Evolutionary conservation across 139 green algal species (phyloP).

Genomic region (Nannochloris sp.): DNA sequence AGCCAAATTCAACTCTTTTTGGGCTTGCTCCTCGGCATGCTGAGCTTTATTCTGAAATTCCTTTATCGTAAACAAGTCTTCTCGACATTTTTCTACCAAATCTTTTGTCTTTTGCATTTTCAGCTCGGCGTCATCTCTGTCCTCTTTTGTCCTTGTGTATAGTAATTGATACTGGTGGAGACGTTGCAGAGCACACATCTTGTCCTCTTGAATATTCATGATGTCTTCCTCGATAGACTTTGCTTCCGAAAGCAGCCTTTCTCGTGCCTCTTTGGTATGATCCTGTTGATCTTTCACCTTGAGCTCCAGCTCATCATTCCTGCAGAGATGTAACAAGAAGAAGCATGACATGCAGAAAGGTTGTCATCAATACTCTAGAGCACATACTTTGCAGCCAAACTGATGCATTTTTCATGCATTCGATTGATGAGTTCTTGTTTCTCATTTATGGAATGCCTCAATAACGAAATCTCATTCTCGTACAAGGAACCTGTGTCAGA

Average conservation of each 20-base stretch:
- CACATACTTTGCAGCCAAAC: no score
- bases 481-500: neutral
- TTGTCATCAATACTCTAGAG: no score
- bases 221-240: slow-evolving; percentile 54
- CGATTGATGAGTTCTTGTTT: neutral
- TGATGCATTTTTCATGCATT: neutral
- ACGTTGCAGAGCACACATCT: slow-evolving; percentile 15
- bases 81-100: slow-evolving; percentile 45
- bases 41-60: slow-evolving; percentile 57
- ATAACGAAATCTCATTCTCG: neutral
- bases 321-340: neutral
- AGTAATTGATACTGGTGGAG: slow-evolving; percentile 79
- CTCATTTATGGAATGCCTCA: neutral
- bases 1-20: slow-evolving; percentile 56
- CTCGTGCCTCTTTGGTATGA: neutral
- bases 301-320: neutral
- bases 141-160: slow-evolving; percentile 35
- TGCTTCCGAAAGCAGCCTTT: slow-evolving; percentile 48
- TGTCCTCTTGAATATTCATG: neutral
- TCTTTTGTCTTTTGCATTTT: slow-evolving; percentile 53
- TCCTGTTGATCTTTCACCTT: neutral
- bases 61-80: slow-evolving; percentile 57
- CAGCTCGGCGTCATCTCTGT: slow-evolving; percentile 61
- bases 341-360: neutral
- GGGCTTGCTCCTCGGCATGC: slow-evolving; percentile 55